Percentiles rank a stretch among this genome's conserved stretches.
Conservation (phyloP, 805 yeast species). For the Ogataea pini region DNA sequence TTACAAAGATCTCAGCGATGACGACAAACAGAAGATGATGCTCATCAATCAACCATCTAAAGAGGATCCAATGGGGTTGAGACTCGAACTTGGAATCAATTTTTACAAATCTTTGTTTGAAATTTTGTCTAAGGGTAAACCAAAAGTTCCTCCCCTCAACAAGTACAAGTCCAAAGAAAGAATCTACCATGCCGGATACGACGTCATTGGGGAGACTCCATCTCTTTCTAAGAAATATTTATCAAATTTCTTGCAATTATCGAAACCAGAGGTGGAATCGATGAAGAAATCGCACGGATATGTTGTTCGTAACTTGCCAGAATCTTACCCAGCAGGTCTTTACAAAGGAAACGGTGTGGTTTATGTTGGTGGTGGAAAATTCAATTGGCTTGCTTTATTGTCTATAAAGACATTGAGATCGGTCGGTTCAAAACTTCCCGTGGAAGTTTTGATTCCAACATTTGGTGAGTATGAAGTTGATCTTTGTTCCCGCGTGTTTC, state of each 20-base stretch:
- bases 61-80: conserved; percentile 36
- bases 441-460: conserved; percentile 79
- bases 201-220: conserved; percentile 37
- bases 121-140: conserved; percentile 40
- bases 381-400: conserved; percentile 65
- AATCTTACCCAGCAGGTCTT: conserved; percentile 43
- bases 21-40: conserved; percentile 21
- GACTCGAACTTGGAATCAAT: conserved; percentile 39
- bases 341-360: conserved; percentile 61
- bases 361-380: conserved; percentile 77
- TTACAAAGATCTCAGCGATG: conserved; percentile 13
- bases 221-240: conserved; percentile 56
- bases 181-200: conserved; percentile 58
- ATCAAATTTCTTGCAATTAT: conserved; percentile 47
- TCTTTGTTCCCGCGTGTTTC: conserved; percentile 61
- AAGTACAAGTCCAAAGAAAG: conserved; percentile 47
- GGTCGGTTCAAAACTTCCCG: conserved; percentile 65
- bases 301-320: conserved; percentile 49
- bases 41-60: conserved; percentile 27
- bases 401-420: conserved; percentile 63
- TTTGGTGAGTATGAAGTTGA: conserved; percentile 68
- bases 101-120: conserved; percentile 46
- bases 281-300: conserved; percentile 49
- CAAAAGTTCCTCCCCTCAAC: conserved; percentile 43
- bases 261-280: conserved; percentile 42